phyloP scores from a whole-genome alignment of 176 grass and related monocot genomes.

The Ensete ventricosum region DNA sequence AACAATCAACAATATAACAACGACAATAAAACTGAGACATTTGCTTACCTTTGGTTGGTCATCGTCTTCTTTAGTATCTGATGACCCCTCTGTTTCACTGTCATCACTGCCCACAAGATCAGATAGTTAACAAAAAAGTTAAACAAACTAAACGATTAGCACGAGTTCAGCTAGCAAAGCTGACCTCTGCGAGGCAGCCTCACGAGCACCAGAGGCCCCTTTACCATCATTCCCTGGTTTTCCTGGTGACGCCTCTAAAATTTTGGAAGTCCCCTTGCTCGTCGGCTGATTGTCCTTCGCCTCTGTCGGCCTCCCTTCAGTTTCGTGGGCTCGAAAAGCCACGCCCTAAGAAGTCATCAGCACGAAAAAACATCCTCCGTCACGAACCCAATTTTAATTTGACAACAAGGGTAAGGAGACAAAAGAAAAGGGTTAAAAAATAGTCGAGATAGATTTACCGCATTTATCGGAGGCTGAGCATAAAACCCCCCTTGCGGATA shows the following conservation, averaged over 20 bases:
- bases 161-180: slow-evolving; percentile 8
- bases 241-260: slow-evolving; percentile 42
- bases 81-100: slow-evolving; percentile 64
- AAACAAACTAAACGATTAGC: slow-evolving; percentile 7
- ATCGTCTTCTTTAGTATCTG: slow-evolving; percentile 63
- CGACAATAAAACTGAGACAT: slow-evolving; percentile 38
- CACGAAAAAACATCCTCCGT: slow-evolving; percentile 2
- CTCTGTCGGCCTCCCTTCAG: slow-evolving; percentile 29
- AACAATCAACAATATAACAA: slow-evolving; percentile 15
- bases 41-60: slow-evolving; percentile 73
- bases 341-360: slow-evolving; percentile 30
- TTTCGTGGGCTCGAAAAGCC: slow-evolving; percentile 46
- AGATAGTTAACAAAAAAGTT: slow-evolving; percentile 5
- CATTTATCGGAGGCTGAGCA: slow-evolving; percentile 72
- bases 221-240: neutral
- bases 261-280: slow-evolving; percentile 30
- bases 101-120: slow-evolving; percentile 34
- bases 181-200: slow-evolving; percentile 63
- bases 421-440: neutral
- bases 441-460: slow-evolving; percentile 29
- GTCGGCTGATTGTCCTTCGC: slow-evolving; percentile 45
- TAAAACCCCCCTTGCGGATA: slow-evolving; percentile 68
- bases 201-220: slow-evolving; percentile 27
- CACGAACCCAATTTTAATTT: neutral
- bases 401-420: neutral